These are phyloP conservation scores for Lachancea sp. DNA, from an alignment of 805 yeast species.

Conservation along the genomic window DNA sequence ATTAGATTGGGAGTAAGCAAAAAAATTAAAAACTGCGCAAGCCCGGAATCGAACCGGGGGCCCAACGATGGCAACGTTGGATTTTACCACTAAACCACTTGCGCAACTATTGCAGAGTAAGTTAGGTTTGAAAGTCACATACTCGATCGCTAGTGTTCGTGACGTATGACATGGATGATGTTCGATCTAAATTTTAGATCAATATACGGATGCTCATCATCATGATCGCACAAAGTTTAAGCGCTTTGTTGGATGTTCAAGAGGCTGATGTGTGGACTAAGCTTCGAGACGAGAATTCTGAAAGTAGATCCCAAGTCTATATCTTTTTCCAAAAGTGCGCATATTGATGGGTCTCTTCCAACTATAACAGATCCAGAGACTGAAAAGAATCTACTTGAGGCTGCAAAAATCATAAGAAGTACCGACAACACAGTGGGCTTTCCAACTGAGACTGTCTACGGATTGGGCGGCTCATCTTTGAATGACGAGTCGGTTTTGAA, in stretches of 20 bases:
- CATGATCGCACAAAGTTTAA: constrained; percentile 6
- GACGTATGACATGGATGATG: too few species aligned
- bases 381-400: constrained; percentile 43
- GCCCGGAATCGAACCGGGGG: constrained; percentile 59
- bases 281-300: constrained; percentile 39
- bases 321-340: constrained; percentile 35
- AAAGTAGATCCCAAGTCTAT: constrained; percentile 51
- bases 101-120: constrained; percentile 36
- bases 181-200: neutral
- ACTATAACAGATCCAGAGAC: constrained; percentile 49
- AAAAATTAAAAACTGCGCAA: constrained; percentile 41
- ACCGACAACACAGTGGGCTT: constrained; percentile 71
- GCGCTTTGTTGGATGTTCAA: constrained; percentile 8
- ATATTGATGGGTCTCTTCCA: constrained; percentile 37
- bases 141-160: too few species aligned
- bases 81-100: constrained; percentile 52
- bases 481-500: constrained; percentile 63
- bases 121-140: too few species aligned
- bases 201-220: neutral
- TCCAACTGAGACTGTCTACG: constrained; percentile 97
- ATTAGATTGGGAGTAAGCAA: too few species aligned
- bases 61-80: constrained; percentile 52
- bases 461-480: constrained; percentile 84
- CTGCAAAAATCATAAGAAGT: constrained; percentile 48
- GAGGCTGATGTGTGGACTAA: constrained; percentile 9